Evolutionary conservation across 768 basidiomycete genomes (phyloP).

Genomic region (Gelatoporia subvermispora): DNA sequence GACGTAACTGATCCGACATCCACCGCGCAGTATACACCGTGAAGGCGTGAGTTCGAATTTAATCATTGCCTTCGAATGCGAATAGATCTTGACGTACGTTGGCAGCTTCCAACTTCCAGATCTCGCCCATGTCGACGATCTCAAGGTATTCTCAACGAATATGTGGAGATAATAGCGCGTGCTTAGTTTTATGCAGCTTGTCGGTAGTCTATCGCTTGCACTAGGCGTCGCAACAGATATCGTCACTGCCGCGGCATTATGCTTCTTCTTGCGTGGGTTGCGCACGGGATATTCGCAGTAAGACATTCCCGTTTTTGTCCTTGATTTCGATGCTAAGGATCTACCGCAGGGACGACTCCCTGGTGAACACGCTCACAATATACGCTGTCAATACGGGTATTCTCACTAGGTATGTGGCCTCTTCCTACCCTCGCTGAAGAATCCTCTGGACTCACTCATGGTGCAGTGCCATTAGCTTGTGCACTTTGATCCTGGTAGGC

Average conservation of each 20-base stretch:
- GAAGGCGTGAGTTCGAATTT: slow-evolving; percentile 34
- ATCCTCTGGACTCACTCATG: not conserved
- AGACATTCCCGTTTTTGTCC: slow-evolving; percentile 9
- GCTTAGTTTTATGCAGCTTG: slow-evolving; percentile 27
- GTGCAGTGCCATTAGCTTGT: slow-evolving; percentile 38
- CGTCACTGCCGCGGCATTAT: slow-evolving; percentile 45
- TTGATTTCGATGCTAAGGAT: not conserved
- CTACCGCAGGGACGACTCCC: slow-evolving; percentile 42
- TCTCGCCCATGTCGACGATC: slow-evolving; percentile 35
- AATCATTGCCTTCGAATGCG: slow-evolving; percentile 29
- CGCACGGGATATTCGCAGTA: slow-evolving; percentile 45
- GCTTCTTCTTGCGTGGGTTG: slow-evolving; percentile 49
- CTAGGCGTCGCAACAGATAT: slow-evolving; percentile 48
- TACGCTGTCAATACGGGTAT: slow-evolving; percentile 62
- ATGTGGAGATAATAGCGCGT: not conserved
- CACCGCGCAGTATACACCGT: slow-evolving; percentile 36
- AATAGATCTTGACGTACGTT: not conserved
- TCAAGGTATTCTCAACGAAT: slow-evolving; percentile 36
- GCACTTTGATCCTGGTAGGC: slow-evolving; percentile 54
- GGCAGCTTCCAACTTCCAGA: slow-evolving; percentile 21
- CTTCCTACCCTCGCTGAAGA: not conserved
- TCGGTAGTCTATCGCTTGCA: slow-evolving; percentile 46
- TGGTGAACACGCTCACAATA: slow-evolving; percentile 52
- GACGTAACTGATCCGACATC: too few species aligned
- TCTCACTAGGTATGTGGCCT: slow-evolving; percentile 49